phyloP scores from a whole-genome alignment of 108 stramenopile genomes.

The Skeletonema marinoi region DNA sequence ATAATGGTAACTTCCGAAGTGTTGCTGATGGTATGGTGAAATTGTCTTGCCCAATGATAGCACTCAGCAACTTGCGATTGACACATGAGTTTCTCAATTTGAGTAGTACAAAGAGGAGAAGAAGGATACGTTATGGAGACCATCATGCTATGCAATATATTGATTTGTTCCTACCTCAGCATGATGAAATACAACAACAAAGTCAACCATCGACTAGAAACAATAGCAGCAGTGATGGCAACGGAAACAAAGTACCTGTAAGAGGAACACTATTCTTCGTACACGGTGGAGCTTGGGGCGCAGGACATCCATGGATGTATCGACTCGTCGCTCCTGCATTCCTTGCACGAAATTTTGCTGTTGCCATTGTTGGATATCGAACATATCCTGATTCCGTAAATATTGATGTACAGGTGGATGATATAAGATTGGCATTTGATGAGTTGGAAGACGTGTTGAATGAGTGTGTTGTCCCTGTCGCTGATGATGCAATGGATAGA shows the following conservation, averaged over 20 bases:
- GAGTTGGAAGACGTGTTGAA: constrained; percentile 3
- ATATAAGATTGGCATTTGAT: constrained; percentile 39
- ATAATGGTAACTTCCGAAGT: constrained; percentile 63
- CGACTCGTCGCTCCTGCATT: constrained; percentile 9
- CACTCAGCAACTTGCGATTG: constrained; percentile 39
- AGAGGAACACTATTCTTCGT: constrained; percentile 50
- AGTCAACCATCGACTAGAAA: not conserved
- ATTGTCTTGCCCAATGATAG: constrained; percentile 41
- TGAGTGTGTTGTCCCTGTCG: constrained; percentile 31
- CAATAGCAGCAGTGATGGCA: constrained; percentile 30
- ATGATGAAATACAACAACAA: not conserved
- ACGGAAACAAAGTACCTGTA: constrained; percentile 2
- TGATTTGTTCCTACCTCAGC: constrained; percentile 65
- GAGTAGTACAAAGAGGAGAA: constrained; percentile 16
- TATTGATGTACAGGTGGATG: constrained; percentile 62
- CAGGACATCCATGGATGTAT: constrained; percentile 80
- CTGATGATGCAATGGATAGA: constrained; percentile 17
- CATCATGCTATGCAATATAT: constrained; percentile 60
- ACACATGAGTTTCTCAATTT: constrained; percentile 43
- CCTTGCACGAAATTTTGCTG: constrained; percentile 32
- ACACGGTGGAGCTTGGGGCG: constrained; percentile 89
- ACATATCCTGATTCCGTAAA: constrained; percentile 8
- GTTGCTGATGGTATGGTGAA: constrained; percentile 55
- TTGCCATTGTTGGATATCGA: constrained; percentile 72
- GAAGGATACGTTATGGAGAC: constrained; percentile 51